These are phyloP conservation scores for Pichia sp. DNA, from an alignment of 1,139 yeast species.

Conservation along the genomic window DNA sequence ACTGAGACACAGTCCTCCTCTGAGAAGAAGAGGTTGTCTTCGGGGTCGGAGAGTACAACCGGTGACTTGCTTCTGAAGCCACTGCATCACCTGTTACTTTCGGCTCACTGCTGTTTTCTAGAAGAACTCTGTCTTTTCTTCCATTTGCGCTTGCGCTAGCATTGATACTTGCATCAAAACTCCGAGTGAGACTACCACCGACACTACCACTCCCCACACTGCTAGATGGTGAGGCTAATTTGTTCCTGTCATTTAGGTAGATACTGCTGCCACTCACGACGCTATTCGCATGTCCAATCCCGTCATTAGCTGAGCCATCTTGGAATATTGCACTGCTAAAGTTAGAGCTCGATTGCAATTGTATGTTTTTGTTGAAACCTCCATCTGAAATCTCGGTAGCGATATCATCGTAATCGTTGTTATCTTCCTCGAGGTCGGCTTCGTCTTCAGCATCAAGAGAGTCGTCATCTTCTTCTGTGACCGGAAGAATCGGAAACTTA, in stretches of 20 bases:
- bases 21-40: background rate
- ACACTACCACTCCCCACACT: background rate
- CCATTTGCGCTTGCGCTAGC: background rate
- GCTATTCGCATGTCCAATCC: background rate
- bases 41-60: background rate
- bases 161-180: background rate
- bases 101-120: background rate
- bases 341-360: conserved; percentile 3
- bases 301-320: background rate
- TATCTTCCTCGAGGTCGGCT: conserved; percentile 16
- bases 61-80: background rate
- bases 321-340: background rate
- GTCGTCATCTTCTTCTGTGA: conserved; percentile 17
- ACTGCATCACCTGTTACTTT: background rate
- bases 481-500: conserved; percentile 14
- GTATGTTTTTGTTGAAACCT: background rate
- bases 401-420: conserved; percentile 14
- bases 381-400: conserved; percentile 9
- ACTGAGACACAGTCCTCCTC: background rate
- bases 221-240: background rate
- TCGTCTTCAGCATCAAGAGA: conserved; percentile 15
- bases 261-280: background rate
- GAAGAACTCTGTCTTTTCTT: background rate
- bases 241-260: background rate
- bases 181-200: background rate